phyloP scores from a whole-genome alignment of 2,329 filamentous ascomycete species.

The Paraphoma sp. region DNA sequence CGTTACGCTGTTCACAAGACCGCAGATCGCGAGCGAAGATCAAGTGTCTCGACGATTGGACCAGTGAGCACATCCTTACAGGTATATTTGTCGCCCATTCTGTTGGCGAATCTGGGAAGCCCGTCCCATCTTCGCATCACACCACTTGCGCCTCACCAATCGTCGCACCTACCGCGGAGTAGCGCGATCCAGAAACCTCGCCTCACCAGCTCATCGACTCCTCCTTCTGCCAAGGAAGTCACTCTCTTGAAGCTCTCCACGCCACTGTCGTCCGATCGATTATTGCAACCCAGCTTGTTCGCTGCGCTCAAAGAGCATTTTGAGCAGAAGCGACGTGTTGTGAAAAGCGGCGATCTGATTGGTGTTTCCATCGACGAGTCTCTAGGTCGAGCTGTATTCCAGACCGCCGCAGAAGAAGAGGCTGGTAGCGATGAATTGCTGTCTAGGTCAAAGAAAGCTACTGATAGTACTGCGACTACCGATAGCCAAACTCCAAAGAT shows the following conservation, averaged over 20 bases:
- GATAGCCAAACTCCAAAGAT: slow-evolving; percentile 34
- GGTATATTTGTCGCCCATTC: slow-evolving; percentile 81
- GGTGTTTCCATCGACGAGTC: slow-evolving; percentile 88
- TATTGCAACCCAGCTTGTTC: slow-evolving; percentile 84
- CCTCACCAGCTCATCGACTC: slow-evolving; percentile 55
- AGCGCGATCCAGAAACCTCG: slow-evolving; percentile 51
- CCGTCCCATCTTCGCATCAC: slow-evolving; percentile 81
- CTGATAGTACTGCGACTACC: slow-evolving; percentile 18
- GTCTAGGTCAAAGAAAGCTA: slow-evolving; percentile 53
- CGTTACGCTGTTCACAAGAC: slow-evolving; percentile 61
- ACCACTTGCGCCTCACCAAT: slow-evolving; percentile 64
- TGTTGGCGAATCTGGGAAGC: slow-evolving; percentile 84
- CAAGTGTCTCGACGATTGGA: slow-evolving; percentile 54
- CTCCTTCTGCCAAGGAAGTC: slow-evolving; percentile 75
- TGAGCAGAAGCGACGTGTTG: slow-evolving; percentile 78
- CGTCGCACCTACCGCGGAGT: slow-evolving; percentile 36
- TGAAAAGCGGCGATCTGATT: slow-evolving; percentile 87
- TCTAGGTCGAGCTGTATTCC: slow-evolving; percentile 81
- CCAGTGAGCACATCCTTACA: slow-evolving; percentile 32
- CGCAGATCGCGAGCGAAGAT: slow-evolving; percentile 49
- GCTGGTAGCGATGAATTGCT: slow-evolving; percentile 58
- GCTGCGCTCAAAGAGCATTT: slow-evolving; percentile 89
- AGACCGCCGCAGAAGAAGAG: slow-evolving; percentile 76
- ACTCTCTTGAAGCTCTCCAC: slow-evolving; percentile 88
- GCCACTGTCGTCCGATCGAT: slow-evolving; percentile 83